Base-by-base conservation (phyloP, 2,329 filamentous ascomycete species). In the Pyrenophora teres region DNA sequence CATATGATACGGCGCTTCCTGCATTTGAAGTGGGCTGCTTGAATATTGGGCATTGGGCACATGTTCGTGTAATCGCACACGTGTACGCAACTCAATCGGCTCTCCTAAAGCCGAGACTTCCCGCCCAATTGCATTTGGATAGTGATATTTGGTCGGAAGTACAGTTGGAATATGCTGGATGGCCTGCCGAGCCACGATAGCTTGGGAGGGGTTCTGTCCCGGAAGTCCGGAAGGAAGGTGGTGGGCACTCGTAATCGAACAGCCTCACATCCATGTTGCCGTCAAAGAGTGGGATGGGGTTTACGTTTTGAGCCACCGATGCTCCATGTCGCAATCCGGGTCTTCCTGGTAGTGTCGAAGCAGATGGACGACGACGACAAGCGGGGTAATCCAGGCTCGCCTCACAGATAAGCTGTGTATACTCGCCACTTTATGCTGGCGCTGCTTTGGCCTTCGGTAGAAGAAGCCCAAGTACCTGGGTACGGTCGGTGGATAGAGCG, bases 1-100 rank as follows among this genome's bases (percentile, higher is more conserved):
- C 30, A 35, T n/a, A 21, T 39, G 40, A 50, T 23, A 33, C 33
- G 27, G 43, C 30, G 46, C 39, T 36, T 42, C 8, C 35, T 38
- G 33, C 36, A 35, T 36, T 42, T 16, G 39, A 42, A 19, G 9
- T 18, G 35, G 30, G 40, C 18, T 42, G 40, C 50, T 44, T 40
- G 36, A 46, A 53, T 49, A 35, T 50, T 42, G 46, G 50, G 50
- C 50, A 53, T 44, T 53, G 50, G 50, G 46, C 50, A 53, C 45
- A 53, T 49, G 50, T 50, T 53, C 50, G 35, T 50, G 45, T 32
- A 41, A 38, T 45, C 27, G 50, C 50, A 50, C 30, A 50, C 50
- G 50, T 53, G 50, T 53, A 40, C 46, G 38, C 44, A 45, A 49
- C 35, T 39, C 45, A 38, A 33, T 33, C 39, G 40, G 39, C 39